Evolutionary conservation across 352 stramenopile species (phyloP).

Genomic region (Thraustotheca clavata): DNA sequence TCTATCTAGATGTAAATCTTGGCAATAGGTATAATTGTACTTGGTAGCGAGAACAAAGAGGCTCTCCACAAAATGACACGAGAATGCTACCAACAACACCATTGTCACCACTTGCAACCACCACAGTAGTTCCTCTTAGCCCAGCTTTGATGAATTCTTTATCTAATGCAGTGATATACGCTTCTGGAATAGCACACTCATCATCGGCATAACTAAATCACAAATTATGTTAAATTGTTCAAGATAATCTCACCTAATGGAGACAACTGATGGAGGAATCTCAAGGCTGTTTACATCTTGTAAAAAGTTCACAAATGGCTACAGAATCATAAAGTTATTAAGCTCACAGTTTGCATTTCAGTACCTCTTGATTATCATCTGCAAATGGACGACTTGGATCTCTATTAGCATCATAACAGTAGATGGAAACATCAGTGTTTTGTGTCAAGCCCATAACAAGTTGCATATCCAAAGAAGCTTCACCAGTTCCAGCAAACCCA

Average conservation of each 20-base stretch:
- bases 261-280: conserved; percentile 48
- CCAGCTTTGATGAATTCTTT: conserved; percentile 68
- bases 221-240: not conserved
- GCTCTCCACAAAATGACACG: conserved; percentile 36
- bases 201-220: conserved; percentile 58
- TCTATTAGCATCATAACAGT: conserved; percentile 51
- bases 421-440: conserved; percentile 40
- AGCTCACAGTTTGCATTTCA: not conserved
- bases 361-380: conserved; percentile 60
- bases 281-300: conserved; percentile 63
- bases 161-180: conserved; percentile 54
- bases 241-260: conserved; percentile 35
- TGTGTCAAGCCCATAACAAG: conserved; percentile 38
- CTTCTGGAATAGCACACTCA: conserved; percentile 48
- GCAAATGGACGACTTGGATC: conserved; percentile 36
- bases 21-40: not conserved
- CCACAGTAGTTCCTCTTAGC: conserved; percentile 47
- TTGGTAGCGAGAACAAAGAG: conserved; percentile 36
- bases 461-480: conserved; percentile 65
- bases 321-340: not conserved
- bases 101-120: conserved; percentile 59
- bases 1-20: conserved; percentile 21
- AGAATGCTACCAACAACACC: conserved; percentile 51
- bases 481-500: conserved; percentile 30
- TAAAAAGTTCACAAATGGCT: conserved; percentile 61